Evolutionary conservation across 768 basidiomycete genomes (phyloP).

Genomic region (Podaxis pistillaris): DNA sequence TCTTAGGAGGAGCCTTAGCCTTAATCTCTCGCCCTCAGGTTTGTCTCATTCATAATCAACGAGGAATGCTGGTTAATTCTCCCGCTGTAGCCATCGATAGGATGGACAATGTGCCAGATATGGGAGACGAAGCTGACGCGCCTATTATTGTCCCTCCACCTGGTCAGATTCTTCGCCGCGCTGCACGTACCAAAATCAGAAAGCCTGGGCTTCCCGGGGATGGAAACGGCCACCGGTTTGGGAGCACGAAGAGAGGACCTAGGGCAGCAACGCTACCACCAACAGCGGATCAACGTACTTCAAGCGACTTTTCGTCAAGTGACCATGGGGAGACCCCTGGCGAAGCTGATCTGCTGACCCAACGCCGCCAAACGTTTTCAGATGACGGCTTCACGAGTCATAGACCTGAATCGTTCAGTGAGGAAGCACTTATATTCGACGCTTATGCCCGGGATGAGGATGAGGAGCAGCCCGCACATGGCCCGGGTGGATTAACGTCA

Average conservation of each 20-base stretch:
- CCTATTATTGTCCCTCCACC: conserved; percentile 90
- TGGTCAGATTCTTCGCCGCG: conserved; percentile 85
- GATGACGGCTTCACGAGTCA: conserved; percentile 39
- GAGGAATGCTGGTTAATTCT: conserved; percentile 14
- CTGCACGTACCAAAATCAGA: conserved; percentile 93
- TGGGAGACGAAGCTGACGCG: conserved; percentile 81
- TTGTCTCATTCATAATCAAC: conserved; percentile 34
- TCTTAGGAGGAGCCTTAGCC: conserved; percentile 81
- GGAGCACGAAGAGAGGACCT: conserved; percentile 41
- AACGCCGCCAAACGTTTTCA: conserved; percentile 42
- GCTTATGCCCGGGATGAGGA: conserved; percentile 67
- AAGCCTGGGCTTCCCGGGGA: conserved; percentile 77
- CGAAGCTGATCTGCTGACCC: conserved; percentile 19
- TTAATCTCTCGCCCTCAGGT: conserved; percentile 86
- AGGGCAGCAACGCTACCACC: conserved; percentile 27
- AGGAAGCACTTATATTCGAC: conserved; percentile 82
- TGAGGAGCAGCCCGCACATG: conserved; percentile 36
- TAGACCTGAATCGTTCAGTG: conserved; percentile 75
- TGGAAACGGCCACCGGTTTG: conserved; percentile 83
- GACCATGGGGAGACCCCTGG: conserved; percentile 61
- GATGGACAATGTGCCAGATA: conserved; percentile 66
- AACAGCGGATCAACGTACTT: conserved; percentile 50
- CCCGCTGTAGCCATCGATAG: conserved; percentile 53
- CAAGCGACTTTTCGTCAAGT: conserved; percentile 70
- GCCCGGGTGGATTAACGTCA: conserved; percentile 29